phyloP scores from a whole-genome alignment of 306 rosid species.

The Quillaja saponaria region DNA sequence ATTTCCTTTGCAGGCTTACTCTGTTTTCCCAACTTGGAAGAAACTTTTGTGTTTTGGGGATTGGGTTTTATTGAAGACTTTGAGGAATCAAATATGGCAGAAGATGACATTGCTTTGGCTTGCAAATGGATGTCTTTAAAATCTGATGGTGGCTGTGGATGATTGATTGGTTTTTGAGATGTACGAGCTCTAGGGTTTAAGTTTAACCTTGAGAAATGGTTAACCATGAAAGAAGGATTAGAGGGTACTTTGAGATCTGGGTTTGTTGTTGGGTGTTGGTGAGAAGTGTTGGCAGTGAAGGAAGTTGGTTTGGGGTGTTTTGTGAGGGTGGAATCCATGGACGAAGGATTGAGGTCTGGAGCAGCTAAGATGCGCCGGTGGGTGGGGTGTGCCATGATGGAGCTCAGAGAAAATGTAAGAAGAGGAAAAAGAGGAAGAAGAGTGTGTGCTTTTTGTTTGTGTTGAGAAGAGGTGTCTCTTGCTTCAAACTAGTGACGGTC shows the following conservation, averaged over 20 bases:
- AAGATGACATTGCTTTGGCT: slow-evolving; percentile 50
- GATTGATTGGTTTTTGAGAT: slow-evolving; percentile 33
- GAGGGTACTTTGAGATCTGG: slow-evolving; percentile 43
- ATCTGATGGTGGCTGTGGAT: slow-evolving; percentile 24
- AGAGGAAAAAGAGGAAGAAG: neutral
- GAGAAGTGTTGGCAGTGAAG: slow-evolving; percentile 29
- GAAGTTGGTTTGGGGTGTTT: slow-evolving; percentile 37
- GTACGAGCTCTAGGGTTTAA: slow-evolving; percentile 29
- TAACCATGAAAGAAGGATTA: slow-evolving; percentile 37
- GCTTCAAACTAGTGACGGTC: neutral
- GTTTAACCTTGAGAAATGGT: slow-evolving; percentile 41
- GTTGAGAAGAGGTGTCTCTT: neutral
- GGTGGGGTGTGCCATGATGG: slow-evolving; percentile 54
- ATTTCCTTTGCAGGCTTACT: slow-evolving; percentile 23
- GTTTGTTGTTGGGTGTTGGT: slow-evolving; percentile 29
- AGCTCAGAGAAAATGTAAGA: neutral
- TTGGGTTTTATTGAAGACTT: slow-evolving; percentile 37
- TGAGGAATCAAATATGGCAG: slow-evolving; percentile 54
- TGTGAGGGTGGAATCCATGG: slow-evolving; percentile 38
- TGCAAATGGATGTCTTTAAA: slow-evolving; percentile 37
- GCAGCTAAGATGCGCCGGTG: slow-evolving; percentile 50
- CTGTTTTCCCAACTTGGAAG: slow-evolving; percentile 24
- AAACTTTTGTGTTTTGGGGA: slow-evolving; percentile 15
- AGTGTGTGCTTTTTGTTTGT: neutral
- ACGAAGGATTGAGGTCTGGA: slow-evolving; percentile 36